Evolutionary conservation across 768 basidiomycete genomes (phyloP).

Genomic region (Mycena leptocephala): DNA sequence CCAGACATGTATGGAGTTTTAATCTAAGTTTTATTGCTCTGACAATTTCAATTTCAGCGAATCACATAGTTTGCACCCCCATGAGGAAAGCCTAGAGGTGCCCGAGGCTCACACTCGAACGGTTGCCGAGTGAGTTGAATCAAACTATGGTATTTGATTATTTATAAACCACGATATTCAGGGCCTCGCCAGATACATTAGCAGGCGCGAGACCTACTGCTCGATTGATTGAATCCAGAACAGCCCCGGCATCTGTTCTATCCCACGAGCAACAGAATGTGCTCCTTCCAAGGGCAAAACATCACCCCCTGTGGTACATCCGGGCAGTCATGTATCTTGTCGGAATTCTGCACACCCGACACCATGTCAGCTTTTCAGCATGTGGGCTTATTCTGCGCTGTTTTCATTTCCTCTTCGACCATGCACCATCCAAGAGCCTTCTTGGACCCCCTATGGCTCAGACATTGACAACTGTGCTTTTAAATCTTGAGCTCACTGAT

Average conservation of each 20-base stretch:
- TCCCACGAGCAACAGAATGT: neutral
- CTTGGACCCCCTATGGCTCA: neutral
- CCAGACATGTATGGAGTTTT: neutral
- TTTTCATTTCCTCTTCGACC: neutral
- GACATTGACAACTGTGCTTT: neutral
- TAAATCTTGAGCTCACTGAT: too few relatives aligned
- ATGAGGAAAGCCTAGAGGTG: neutral
- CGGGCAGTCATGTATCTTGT: too few relatives aligned
- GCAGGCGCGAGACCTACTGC: neutral
- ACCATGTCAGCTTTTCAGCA: neutral
- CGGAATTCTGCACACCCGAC: too few relatives aligned
- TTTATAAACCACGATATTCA: neutral
- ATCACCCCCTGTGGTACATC: neutral
- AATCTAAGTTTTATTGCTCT: neutral
- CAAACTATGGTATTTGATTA: neutral
- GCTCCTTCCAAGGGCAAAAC: neutral
- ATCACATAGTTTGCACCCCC: neutral
- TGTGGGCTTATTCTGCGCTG: neutral
- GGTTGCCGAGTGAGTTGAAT: neutral
- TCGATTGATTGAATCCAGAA: neutral
- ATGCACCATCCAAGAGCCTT: neutral
- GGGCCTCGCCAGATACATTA: neutral
- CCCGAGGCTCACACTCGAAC: neutral
- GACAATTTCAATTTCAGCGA: neutral
- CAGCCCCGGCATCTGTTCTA: neutral